These are phyloP conservation scores for Chlorella sp. DNA, from an alignment of 139 green algal species.

Conservation along the genomic window DNA sequence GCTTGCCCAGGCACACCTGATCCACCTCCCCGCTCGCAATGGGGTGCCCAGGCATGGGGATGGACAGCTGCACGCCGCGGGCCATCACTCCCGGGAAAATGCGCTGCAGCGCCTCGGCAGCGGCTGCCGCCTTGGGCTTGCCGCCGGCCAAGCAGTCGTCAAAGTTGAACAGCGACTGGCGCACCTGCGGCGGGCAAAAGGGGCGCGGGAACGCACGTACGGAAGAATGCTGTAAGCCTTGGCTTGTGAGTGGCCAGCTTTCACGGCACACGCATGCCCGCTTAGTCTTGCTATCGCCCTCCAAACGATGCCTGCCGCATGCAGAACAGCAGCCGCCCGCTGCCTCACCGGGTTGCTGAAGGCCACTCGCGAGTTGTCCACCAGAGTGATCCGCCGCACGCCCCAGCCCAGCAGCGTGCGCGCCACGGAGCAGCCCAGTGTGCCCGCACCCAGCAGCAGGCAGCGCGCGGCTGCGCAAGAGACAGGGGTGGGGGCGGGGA, in stretches of 20 bases:
- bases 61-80: conserved; percentile 63
- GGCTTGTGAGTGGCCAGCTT: no score
- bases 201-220: neutral
- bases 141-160: conserved; percentile 92
- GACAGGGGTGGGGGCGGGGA: neutral
- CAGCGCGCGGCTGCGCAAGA: conserved; percentile 57
- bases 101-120: conserved; percentile 77
- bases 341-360: conserved; percentile 83
- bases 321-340: neutral
- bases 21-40: conserved; percentile 40
- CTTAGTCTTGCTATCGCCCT: no score
- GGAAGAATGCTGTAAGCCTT: no score
- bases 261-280: no score
- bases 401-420: conserved; percentile 94
- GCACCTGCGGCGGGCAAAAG: conserved; percentile 51
- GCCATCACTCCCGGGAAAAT: conserved; percentile 77
- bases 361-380: conserved; percentile 86
- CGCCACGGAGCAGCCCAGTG: conserved; percentile 94
- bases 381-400: conserved; percentile 86
- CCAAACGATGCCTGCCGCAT: neutral
- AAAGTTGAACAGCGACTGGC: conserved; percentile 92
- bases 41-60: conserved; percentile 95
- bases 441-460: conserved; percentile 94
- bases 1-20: conserved; percentile 16
- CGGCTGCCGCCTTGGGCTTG: conserved; percentile 87